Percentiles rank a stretch among this genome's conserved stretches.
These are phyloP conservation scores for Aegle marmelos DNA, from an alignment of 345 rosid species.

Conservation along the genomic window DNA sequence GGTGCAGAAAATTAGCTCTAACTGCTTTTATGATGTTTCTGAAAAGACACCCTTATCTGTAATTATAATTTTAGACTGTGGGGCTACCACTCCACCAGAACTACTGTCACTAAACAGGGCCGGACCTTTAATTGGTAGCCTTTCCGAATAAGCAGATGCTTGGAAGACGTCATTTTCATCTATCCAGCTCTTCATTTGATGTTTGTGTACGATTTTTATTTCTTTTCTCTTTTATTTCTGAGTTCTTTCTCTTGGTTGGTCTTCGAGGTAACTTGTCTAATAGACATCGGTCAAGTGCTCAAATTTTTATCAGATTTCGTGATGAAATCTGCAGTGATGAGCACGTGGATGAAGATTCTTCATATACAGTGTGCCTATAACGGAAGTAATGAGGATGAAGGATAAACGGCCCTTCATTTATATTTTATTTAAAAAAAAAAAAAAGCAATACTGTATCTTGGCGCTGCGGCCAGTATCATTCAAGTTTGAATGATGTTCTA, in stretches of 20 bases:
- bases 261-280: not conserved
- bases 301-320: not conserved
- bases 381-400: not conserved
- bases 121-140: conserved; percentile 11
- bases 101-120: not conserved
- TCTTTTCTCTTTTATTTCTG: not conserved
- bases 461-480: not conserved
- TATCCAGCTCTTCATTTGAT: not conserved
- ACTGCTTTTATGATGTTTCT: not conserved
- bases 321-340: not conserved
- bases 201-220: not conserved
- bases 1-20: conserved; percentile 10
- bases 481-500: not conserved
- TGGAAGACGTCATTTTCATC: not conserved
- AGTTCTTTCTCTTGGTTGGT: not conserved
- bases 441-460: not conserved
- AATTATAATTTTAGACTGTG: not conserved
- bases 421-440: not conserved
- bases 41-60: conserved; percentile 1
- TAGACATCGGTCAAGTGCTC: not conserved
- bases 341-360: not conserved
- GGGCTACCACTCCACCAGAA: not conserved
- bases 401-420: not conserved
- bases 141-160: not conserved
- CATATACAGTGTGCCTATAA: not conserved